phyloP scores from a whole-genome alignment of 2,329 filamentous ascomycete species.

The Spiromastix sp. region DNA sequence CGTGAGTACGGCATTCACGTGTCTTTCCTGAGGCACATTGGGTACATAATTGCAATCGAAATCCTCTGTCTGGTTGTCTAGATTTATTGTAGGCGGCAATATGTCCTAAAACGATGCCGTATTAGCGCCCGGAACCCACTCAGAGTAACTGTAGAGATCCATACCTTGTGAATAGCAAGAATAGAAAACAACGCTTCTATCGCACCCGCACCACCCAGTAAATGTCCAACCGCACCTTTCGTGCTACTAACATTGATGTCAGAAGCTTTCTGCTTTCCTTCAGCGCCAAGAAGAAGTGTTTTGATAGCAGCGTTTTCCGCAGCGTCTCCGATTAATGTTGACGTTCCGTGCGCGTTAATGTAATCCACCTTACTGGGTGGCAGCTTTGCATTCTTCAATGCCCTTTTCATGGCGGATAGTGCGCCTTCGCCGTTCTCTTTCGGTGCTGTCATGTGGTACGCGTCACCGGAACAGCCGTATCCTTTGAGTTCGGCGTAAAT shows the following conservation, averaged over 20 bases:
- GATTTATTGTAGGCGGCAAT: constrained; percentile 79
- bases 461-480: constrained; percentile 85
- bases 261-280: constrained; percentile 50
- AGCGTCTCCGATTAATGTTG: constrained; percentile 72
- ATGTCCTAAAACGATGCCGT: constrained; percentile 45
- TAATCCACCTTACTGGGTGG: constrained; percentile 69
- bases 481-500: constrained; percentile 86
- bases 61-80: constrained; percentile 54
- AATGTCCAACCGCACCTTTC: constrained; percentile 84
- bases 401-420: constrained; percentile 71
- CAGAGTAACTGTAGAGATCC: constrained; percentile 18
- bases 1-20: constrained; percentile 65
- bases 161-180: constrained; percentile 66
- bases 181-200: constrained; percentile 82
- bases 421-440: constrained; percentile 74
- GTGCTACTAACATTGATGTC: constrained; percentile 82
- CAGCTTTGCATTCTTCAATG: constrained; percentile 61
- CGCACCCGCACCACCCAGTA: constrained; percentile 83
- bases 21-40: constrained; percentile 55
- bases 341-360: constrained; percentile 91
- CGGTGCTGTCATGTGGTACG: constrained; percentile 87
- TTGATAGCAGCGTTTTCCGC: constrained; percentile 82
- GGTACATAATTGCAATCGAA: constrained; percentile 82
- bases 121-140: neutral
- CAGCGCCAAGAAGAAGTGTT: constrained; percentile 61